Evolutionary conservation across 23 red algal genomes (phyloP).

Genomic region (Agarophyton chilense): DNA sequence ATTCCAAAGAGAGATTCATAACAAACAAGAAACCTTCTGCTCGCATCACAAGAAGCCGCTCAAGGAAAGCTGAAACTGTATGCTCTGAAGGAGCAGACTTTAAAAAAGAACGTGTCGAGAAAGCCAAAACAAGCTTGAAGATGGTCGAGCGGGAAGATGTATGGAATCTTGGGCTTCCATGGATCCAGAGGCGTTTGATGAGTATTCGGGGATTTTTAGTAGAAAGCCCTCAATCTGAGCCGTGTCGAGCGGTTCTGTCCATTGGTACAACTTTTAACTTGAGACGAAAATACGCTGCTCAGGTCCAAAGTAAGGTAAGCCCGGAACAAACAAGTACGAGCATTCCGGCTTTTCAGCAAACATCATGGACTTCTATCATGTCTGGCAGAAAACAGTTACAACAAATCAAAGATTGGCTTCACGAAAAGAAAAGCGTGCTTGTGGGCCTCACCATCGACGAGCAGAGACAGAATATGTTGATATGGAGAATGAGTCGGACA

Average conservation of each 20-base stretch:
- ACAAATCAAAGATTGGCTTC: conserved; percentile 1
- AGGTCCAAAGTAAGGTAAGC: neutral
- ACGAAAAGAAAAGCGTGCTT: conserved; percentile 32
- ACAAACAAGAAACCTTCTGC: neutral
- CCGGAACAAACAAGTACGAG: neutral
- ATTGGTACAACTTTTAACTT: conserved; percentile 21
- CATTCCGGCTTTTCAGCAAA: neutral
- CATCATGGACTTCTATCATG: neutral
- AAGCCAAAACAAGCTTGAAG: neutral
- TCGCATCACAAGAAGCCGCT: conserved; percentile 16
- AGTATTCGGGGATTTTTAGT: neutral
- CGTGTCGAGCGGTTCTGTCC: neutral
- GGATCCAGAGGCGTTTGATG: conserved; percentile 12
- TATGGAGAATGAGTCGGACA: conserved; percentile 55
- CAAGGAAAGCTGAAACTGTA: neutral
- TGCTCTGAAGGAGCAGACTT: neutral
- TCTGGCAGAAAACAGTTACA: neutral
- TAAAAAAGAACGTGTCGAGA: neutral
- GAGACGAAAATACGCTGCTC: neutral
- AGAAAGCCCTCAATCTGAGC: neutral
- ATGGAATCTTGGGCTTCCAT: conserved; percentile 1
- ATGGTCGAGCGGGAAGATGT: conserved; percentile 6
- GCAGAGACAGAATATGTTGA: neutral
- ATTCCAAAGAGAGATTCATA: neutral
- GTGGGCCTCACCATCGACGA: conserved; percentile 42